Evolutionary conservation across 2,329 filamentous ascomycete species (phyloP).

Genomic region (Colletotrichum trifolii): DNA sequence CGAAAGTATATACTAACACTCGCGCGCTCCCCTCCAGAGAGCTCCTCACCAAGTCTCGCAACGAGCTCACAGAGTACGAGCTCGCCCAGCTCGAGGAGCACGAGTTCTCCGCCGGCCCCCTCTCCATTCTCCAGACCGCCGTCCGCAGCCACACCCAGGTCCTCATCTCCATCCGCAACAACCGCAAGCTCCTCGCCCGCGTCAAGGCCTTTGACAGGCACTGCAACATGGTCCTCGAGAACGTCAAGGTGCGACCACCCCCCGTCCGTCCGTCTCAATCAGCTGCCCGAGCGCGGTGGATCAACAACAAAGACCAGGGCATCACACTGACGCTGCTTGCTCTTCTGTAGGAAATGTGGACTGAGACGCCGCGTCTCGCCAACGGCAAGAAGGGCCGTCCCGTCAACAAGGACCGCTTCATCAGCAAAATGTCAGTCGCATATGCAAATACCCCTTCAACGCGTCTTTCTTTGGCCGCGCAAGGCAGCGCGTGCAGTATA

Average conservation of each 20-base stretch:
- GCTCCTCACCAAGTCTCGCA: slow-evolving; percentile 87
- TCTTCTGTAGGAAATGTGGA: slow-evolving; percentile 86
- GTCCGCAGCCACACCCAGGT: slow-evolving; percentile 96
- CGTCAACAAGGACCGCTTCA: slow-evolving; percentile 98
- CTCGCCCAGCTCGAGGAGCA: slow-evolving; percentile 76
- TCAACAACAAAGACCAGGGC: background rate
- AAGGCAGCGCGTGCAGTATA: background rate
- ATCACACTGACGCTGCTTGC: slow-evolving; percentile 8
- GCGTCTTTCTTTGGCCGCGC: background rate
- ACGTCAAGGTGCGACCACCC: slow-evolving; percentile 64
- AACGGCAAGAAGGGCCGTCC: slow-evolving; percentile 89
- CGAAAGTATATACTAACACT: slow-evolving; percentile 43
- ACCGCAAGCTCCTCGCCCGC: slow-evolving; percentile 95
- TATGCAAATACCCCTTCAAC: slow-evolving; percentile 11
- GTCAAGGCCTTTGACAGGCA: slow-evolving; percentile 99
- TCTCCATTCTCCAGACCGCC: slow-evolving; percentile 96
- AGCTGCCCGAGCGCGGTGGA: background rate
- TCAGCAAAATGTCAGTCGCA: slow-evolving; percentile 89
- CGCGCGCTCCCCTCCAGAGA: slow-evolving; percentile 67
- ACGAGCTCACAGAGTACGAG: slow-evolving; percentile 94
- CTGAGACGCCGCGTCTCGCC: slow-evolving; percentile 85
- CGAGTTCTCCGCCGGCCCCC: slow-evolving; percentile 63
- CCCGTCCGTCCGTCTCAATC: background rate
- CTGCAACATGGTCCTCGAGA: slow-evolving; percentile 99
- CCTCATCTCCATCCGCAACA: slow-evolving; percentile 96